Evolutionary conservation across 1,284 basidiomycete genomes (phyloP).

Genomic region (Marasmius fiardii): DNA sequence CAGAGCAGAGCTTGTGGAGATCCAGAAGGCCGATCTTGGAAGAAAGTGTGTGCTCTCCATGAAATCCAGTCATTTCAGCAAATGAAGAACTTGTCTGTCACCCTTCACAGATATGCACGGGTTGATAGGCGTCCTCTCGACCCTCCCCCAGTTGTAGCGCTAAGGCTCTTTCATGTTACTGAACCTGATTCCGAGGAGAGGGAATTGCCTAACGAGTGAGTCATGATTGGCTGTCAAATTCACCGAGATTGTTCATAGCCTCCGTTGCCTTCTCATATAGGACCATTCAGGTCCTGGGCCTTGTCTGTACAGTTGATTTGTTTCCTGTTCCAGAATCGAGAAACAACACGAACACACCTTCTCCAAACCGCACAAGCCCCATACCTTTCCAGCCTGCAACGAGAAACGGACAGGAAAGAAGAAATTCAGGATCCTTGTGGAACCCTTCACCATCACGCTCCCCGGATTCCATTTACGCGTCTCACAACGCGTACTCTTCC

Average conservation of each 20-base stretch:
- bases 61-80: not conserved
- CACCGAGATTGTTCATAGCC: conserved; percentile 6
- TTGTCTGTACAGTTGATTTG: conserved; percentile 65
- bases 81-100: not conserved
- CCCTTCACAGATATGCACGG: conserved; percentile 30
- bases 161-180: conserved; percentile 27
- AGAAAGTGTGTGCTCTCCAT: conserved; percentile 13
- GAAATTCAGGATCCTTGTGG: too few species aligned
- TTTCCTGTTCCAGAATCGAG: conserved; percentile 43
- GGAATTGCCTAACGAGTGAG: conserved; percentile 35
- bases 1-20: conserved; percentile 59
- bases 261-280: conserved; percentile 22
- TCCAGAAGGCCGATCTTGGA: conserved; percentile 16
- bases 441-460: not conserved
- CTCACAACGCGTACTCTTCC: not conserved
- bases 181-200: conserved; percentile 24
- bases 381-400: too few species aligned
- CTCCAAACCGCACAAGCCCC: too few species aligned
- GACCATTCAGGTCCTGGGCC: conserved; percentile 43
- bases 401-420: too few species aligned
- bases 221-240: conserved; percentile 6
- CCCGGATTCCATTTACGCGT: too few species aligned
- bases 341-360: not conserved
- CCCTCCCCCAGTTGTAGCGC: conserved; percentile 37
- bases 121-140: conserved; percentile 33